Evolutionary conservation across 441 rosid species (phyloP).

Genomic region (Lepidium campestre): DNA sequence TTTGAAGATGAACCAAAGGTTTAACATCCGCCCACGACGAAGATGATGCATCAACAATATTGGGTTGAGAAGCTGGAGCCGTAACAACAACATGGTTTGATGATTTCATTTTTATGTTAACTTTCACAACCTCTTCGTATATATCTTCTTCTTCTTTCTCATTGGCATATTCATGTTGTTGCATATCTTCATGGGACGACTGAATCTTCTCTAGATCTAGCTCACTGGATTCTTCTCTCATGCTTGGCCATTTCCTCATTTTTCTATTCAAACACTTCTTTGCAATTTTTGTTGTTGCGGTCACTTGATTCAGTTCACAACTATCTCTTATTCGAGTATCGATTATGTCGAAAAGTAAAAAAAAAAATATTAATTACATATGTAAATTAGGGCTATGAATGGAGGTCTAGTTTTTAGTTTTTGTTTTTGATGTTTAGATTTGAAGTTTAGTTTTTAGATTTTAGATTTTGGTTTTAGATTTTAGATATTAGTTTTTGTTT

Average conservation of each 20-base stretch:
- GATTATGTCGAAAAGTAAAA: background rate
- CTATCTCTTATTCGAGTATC: background rate
- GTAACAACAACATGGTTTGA: background rate
- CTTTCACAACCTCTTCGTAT: background rate
- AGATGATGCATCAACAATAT: background rate
- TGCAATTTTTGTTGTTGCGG: background rate
- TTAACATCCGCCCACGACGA: background rate
- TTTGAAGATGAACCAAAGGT: background rate
- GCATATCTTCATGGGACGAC: background rate
- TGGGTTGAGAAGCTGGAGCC: background rate
- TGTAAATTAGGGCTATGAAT: too few species aligned
- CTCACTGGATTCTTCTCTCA: background rate
- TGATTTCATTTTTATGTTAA: background rate
- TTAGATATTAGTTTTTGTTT: too few species aligned
- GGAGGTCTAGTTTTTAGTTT: too few species aligned
- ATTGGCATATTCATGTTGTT: background rate
- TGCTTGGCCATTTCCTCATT: background rate
- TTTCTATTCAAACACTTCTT: background rate
- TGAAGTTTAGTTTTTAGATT: too few species aligned
- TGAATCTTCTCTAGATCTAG: conserved; percentile 8
- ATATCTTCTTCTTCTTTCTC: background rate
- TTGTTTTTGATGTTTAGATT: too few species aligned
- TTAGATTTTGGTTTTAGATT: too few species aligned
- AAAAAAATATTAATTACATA: too few species aligned
- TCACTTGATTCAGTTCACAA: background rate